These are phyloP conservation scores for Trichocomaceae sp. DNA, from an alignment of 2,329 filamentous ascomycete species.

Conservation along the genomic window DNA sequence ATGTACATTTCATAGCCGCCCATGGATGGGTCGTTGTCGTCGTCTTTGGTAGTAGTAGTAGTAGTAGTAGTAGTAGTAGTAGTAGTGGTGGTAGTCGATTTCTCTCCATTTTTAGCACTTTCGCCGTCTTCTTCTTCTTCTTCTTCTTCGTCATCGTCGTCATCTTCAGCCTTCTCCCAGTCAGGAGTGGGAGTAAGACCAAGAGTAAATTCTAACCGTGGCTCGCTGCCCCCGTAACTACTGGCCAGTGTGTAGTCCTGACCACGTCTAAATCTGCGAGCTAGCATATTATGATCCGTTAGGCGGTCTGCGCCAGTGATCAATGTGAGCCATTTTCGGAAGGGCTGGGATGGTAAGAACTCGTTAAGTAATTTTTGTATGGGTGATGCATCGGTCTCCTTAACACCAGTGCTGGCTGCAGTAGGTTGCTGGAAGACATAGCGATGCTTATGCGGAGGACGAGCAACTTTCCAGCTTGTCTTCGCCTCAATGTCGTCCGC, in stretches of 20 bases:
- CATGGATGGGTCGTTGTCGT: constrained; percentile 34
- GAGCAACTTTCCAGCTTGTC: constrained; percentile 66
- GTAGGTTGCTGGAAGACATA: constrained; percentile 74
- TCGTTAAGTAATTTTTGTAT: constrained; percentile 73
- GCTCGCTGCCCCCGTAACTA: constrained; percentile 62
- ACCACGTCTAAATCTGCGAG: constrained; percentile 77
- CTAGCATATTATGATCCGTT: constrained; percentile 68
- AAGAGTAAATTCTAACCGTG: constrained; percentile 79
- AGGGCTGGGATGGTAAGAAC: constrained; percentile 75
- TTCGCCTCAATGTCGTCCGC: constrained; percentile 53
- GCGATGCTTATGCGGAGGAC: constrained; percentile 90
- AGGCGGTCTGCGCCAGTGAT: constrained; percentile 65
- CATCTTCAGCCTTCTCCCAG: constrained; percentile 58
- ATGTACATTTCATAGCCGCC: constrained; percentile 70
- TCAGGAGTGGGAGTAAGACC: constrained; percentile 77
- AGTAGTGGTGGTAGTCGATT: neutral
- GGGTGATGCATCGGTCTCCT: constrained; percentile 37
- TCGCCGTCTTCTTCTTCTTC: constrained; percentile 35
- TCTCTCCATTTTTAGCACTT: constrained; percentile 20
- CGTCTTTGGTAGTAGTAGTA: neutral
- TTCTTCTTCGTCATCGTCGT: constrained; percentile 50
- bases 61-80: neutral
- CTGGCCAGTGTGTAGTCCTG: constrained; percentile 91
- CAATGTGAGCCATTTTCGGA: constrained; percentile 81
- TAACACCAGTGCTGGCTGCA: constrained; percentile 27